These are phyloP conservation scores for Polytrichum commune DNA, from an alignment of 225 moss, liverwort and hornwort species.

Conservation along the genomic window DNA sequence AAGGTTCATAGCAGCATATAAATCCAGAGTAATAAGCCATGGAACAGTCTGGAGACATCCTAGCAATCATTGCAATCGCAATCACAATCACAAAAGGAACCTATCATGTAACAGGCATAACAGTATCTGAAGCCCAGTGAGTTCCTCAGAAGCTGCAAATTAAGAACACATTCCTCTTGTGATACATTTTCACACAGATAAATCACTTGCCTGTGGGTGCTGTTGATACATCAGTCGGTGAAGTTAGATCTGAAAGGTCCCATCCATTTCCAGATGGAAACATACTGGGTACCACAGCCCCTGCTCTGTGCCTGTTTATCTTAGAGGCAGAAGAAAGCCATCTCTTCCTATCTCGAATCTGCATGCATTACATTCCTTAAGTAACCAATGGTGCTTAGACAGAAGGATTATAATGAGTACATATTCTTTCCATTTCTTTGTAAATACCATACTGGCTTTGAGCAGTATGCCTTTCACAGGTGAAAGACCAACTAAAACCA, in stretches of 20 bases:
- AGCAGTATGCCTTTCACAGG: too few relatives aligned
- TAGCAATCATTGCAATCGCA: not conserved
- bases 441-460: too few relatives aligned
- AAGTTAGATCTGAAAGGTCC: slow-evolving; percentile 45
- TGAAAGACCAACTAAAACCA: too few relatives aligned
- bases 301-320: slow-evolving; percentile 77
- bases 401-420: too few relatives aligned
- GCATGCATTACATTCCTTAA: not conserved
- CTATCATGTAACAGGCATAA: not conserved
- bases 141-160: too few relatives aligned
- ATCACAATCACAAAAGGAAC: not conserved
- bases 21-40: too few relatives aligned
- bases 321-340: slow-evolving; percentile 81
- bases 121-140: not conserved
- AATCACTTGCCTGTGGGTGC: slow-evolving; percentile 28
- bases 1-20: too few relatives aligned
- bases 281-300: slow-evolving; percentile 85
- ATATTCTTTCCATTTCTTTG: too few relatives aligned
- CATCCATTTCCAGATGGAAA: slow-evolving; percentile 87
- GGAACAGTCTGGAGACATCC: too few relatives aligned
- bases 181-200: not conserved
- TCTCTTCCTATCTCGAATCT: slow-evolving; percentile 79
- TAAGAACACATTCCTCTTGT: too few relatives aligned
- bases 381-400: too few relatives aligned
- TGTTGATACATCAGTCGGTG: slow-evolving; percentile 18